Percentiles rank a stretch among this genome's conserved stretches.
phyloP scores from a whole-genome alignment of 441 rosid genomes.

The Daphne laureola region DNA sequence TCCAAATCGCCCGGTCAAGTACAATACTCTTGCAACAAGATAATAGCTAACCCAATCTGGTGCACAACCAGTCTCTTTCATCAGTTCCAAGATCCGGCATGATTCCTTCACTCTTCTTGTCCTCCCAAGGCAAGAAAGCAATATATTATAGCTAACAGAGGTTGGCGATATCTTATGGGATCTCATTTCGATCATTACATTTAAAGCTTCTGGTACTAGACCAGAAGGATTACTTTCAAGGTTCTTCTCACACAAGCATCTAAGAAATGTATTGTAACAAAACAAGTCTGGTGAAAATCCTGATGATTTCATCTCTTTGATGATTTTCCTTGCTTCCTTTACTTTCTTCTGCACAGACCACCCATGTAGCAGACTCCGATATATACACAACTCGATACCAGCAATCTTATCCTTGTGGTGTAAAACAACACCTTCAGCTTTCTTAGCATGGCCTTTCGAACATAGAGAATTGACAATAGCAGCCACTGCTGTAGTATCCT shows the following conservation, averaged over 20 bases:
- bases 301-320: conserved; percentile 64
- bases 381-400: conserved; percentile 40
- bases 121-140: conserved; percentile 72
- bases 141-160: conserved; percentile 53
- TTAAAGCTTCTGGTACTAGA: conserved; percentile 74
- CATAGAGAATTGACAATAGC: conserved; percentile 68
- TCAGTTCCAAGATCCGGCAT: conserved; percentile 48
- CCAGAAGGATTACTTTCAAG: conserved; percentile 59
- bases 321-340: conserved; percentile 60
- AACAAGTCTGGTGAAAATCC: conserved; percentile 52
- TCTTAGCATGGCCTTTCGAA: conserved; percentile 70
- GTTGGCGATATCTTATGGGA: conserved; percentile 47
- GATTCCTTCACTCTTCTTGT: conserved; percentile 75
- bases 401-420: conserved; percentile 53
- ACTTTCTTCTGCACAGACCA: conserved; percentile 62
- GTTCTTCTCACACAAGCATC: conserved; percentile 59
- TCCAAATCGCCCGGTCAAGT: conserved; percentile 72
- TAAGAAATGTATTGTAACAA: conserved; percentile 62
- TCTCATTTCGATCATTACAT: conserved; percentile 84
- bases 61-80: conserved; percentile 52
- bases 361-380: conserved; percentile 56
- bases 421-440: conserved; percentile 63
- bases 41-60: conserved; percentile 72
- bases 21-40: conserved; percentile 64
- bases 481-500: conserved; percentile 40